Evolutionary conservation across 495 filamentous ascomycete species (phyloP).

Genomic region (Jackrogersella multiformis): DNA sequence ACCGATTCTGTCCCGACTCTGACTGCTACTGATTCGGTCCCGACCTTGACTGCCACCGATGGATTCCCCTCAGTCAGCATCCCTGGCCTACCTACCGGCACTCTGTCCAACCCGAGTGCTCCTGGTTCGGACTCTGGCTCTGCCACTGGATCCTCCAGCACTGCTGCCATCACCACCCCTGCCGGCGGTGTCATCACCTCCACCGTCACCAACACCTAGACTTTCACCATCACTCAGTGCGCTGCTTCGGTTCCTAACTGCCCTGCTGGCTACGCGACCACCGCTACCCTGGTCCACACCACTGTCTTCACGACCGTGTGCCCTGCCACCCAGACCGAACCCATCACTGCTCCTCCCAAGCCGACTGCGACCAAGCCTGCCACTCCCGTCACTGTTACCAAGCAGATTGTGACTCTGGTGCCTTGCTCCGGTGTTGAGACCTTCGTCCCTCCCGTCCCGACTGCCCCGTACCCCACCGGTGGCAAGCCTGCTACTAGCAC

Average conservation of each 20-base stretch:
- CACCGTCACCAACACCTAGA: slow-evolving; percentile 39
- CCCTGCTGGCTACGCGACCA: slow-evolving; percentile 46
- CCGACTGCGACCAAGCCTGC: slow-evolving; percentile 35
- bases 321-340: slow-evolving; percentile 43
- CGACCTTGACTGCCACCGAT: too few species aligned
- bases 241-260: slow-evolving; percentile 48
- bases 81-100: slow-evolving; percentile 2
- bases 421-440: slow-evolving; percentile 43
- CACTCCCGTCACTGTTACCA: slow-evolving; percentile 42
- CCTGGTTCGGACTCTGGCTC: slow-evolving; percentile 10
- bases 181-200: slow-evolving; percentile 34
- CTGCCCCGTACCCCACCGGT: slow-evolving; percentile 42
- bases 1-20: too few species aligned
- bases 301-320: slow-evolving; percentile 47
- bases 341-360: slow-evolving; percentile 38
- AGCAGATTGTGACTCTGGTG: slow-evolving; percentile 42
- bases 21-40: too few species aligned
- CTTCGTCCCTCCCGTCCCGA: slow-evolving; percentile 44
- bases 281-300: slow-evolving; percentile 42
- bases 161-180: slow-evolving; percentile 19
- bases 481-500: slow-evolving; percentile 21
- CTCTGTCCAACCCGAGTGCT: neutral
- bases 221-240: slow-evolving; percentile 48
- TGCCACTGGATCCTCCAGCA: neutral
- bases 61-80: slow-evolving; percentile 2